These are phyloP conservation scores for Niveomyces coronatus DNA, from an alignment of 2,329 filamentous ascomycete species.

Conservation along the genomic window DNA sequence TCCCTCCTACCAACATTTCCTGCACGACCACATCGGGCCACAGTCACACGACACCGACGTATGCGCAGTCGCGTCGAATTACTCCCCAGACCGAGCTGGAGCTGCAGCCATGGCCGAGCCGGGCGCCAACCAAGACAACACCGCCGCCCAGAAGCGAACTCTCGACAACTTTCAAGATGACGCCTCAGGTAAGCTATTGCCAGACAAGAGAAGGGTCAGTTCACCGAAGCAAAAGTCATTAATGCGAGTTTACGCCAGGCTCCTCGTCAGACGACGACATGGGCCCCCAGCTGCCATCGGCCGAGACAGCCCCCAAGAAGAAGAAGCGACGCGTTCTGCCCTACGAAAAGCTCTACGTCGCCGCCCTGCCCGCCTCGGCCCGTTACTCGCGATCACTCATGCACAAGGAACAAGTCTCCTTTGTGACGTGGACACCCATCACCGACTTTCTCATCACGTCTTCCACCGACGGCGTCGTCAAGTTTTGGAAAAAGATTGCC, in stretches of 20 bases:
- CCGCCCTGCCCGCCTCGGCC: slow-evolving; percentile 68
- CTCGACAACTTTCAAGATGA: slow-evolving; percentile 44
- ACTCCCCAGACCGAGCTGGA: no score
- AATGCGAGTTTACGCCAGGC: no score
- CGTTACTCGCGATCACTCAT: slow-evolving; percentile 94
- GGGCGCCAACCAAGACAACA: slow-evolving; percentile 23
- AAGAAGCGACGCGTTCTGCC: slow-evolving; percentile 87
- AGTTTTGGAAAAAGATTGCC: slow-evolving; percentile 97
- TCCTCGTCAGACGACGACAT: slow-evolving; percentile 91
- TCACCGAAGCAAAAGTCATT: no score
- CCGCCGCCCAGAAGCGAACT: slow-evolving; percentile 35
- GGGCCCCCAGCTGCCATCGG: slow-evolving; percentile 79
- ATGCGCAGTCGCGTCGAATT: no score
- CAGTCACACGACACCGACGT: no score
- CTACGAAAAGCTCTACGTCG: slow-evolving; percentile 91
- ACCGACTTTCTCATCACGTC: slow-evolving; percentile 95
- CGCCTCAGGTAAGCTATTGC: slow-evolving; percentile 27
- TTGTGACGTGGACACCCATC: slow-evolving; percentile 75
- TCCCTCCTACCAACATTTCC: no score
- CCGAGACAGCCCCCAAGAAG: slow-evolving; percentile 65
- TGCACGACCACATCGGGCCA: no score
- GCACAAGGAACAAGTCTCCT: slow-evolving; percentile 93
- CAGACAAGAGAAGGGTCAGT: slow-evolving; percentile 29
- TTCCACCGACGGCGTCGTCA: slow-evolving; percentile 90
- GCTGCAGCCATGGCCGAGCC: slow-evolving; percentile 17